A percentile compares a stretch with the other conserved stretches of the same genome.
Conservation (phyloP, 2,329 filamentous ascomycete species). For the Aureobasidium sp. region DNA sequence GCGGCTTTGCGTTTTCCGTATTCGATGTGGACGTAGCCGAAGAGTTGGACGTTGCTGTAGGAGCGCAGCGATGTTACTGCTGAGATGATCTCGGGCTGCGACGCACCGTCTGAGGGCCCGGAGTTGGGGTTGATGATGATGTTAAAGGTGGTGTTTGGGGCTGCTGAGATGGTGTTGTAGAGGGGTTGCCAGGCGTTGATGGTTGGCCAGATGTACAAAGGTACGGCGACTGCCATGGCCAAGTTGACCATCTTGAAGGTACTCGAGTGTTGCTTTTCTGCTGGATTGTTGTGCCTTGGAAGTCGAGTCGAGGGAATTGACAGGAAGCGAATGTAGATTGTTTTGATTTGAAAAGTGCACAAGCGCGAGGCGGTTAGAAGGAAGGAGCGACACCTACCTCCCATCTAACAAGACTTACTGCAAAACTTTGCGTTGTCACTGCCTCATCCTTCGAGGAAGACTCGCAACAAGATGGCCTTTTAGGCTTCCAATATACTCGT, state of each 20-base stretch:
- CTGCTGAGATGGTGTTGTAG: conserved; percentile 15
- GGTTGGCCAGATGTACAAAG: conserved; percentile 15
- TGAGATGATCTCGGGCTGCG: conserved; percentile 20
- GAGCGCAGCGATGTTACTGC: conserved; percentile 21
- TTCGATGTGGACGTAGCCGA: conserved; percentile 22
- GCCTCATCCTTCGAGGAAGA: background rate
- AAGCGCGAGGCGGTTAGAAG: background rate
- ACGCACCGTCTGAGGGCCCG: conserved; percentile 17
- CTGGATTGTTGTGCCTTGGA: background rate
- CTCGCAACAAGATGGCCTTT: background rate
- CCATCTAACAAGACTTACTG: background rate
- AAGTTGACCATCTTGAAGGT: conserved; percentile 10
- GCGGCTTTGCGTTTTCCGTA: conserved; percentile 19
- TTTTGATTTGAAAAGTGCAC: background rate
- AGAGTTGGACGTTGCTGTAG: conserved; percentile 19
- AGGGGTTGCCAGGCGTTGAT: conserved; percentile 14
- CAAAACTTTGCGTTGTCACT: background rate
- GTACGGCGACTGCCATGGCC: conserved; percentile 12
- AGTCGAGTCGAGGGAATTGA: background rate
- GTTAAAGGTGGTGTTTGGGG: conserved; percentile 23
- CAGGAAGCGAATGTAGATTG: background rate
- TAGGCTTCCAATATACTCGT: background rate
- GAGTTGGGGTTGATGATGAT: conserved; percentile 23
- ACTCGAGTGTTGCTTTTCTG: background rate
- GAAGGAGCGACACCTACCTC: background rate